Evolutionary conservation across 352 stramenopile species (phyloP), one percentile per base, ranked within the genome.

Genomic region (Pythium dissotocum): DNA sequence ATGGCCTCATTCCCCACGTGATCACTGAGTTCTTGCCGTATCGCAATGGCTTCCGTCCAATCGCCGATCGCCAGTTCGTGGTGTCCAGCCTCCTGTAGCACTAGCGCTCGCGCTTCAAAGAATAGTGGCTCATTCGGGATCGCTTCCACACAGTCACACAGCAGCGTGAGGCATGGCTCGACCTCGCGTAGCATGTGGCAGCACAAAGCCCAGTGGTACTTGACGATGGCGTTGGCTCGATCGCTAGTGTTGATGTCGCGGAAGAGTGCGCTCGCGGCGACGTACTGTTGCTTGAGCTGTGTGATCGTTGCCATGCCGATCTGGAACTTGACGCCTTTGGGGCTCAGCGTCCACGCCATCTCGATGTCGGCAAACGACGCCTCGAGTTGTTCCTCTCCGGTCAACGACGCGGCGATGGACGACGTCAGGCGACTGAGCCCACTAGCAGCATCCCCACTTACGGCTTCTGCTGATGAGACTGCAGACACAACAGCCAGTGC

Each of bases 301-400:
- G 72, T 77, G 58, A 93, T 88, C 84, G 93, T 93, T 10, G 80
- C 86, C 77, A 93, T 85, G 13, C 83, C 82, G 36, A 89, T 77
- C 46, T 91, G 74, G 26, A 89, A 92, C 32, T 80, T 73, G 33
- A 71, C 65, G 0, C 65, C 65, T 12, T 32, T 80, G 3, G 83
- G 77, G 5, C 71, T 74, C 12, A 91, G 62, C 9, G 71, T 83
- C 67, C 79, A 90, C n/a, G 86, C 86, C 80, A 91, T 90, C 60
- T 93, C 84, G 26, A 93, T 87, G 58, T 94, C 86, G 5, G 75
- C 80, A 48, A 90, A 90, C 26, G 84, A 78, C 12, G 86, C 84
- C 30, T 91, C 80, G 2, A 93, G 77, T 51, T 94, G 83, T 32
- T 94, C 73, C 26, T 81, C 70, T 6, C 65, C 67, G 1, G 49